Percentiles rank a stretch among this genome's conserved stretches.
These are phyloP conservation scores for Przewalskia tangutica DNA, from an alignment of 257 asterid genomes.

Conservation along the genomic window DNA sequence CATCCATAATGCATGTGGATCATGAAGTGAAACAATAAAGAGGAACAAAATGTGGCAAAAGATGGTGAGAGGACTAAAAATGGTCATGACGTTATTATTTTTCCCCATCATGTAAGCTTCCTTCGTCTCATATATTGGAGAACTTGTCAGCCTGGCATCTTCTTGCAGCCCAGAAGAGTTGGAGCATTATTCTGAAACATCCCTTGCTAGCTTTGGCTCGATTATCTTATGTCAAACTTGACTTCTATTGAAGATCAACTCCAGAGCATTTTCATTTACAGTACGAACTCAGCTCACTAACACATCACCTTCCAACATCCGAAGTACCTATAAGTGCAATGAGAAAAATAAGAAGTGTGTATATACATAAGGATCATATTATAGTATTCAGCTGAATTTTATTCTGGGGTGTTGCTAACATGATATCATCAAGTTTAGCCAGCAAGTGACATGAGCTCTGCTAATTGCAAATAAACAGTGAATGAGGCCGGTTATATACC, in stretches of 20 bases:
- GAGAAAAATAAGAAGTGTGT: neutral
- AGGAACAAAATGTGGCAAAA: neutral
- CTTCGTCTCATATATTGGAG: constrained; percentile 4
- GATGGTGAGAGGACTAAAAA: neutral
- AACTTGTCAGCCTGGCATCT: neutral
- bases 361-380: neutral
- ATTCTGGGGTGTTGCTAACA: neutral
- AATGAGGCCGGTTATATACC: neutral
- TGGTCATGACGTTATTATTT: neutral
- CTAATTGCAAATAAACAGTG: neutral
- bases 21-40: neutral
- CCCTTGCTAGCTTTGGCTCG: neutral
- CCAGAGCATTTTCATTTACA: neutral
- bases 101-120: neutral
- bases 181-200: neutral
- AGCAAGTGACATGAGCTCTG: neutral
- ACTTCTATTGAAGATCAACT: neutral
- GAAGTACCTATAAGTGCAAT: constrained; percentile 38
- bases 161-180: neutral
- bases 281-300: constrained; percentile 9
- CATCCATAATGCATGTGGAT: neutral
- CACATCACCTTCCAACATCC: constrained; percentile 55
- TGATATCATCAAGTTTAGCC: neutral
- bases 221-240: neutral
- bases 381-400: neutral